Evolutionary conservation across 1,139 yeast species (phyloP).

Genomic region (Suhomyces guaymorum): DNA sequence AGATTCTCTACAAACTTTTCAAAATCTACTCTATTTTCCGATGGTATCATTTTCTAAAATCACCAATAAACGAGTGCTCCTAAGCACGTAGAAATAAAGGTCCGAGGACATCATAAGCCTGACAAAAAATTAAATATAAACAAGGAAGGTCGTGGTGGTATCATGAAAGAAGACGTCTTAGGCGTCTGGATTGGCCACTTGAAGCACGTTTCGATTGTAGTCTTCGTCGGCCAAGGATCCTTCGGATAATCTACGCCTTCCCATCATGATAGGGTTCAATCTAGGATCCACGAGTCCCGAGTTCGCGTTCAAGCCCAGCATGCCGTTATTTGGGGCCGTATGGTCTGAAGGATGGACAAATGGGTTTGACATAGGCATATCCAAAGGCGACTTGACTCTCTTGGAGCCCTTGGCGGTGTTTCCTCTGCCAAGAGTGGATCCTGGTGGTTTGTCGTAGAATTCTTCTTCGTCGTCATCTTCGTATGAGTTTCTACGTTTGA

Average conservation of each 20-base stretch:
- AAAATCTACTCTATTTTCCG: too few relatives aligned
- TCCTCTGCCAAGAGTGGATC: slow-evolving; percentile 26
- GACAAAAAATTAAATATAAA: slow-evolving; percentile 3
- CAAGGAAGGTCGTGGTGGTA: slow-evolving; percentile 4
- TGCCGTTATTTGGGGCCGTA: slow-evolving; percentile 25
- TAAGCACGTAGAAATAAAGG: slow-evolving; percentile 8
- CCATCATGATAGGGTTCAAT: slow-evolving; percentile 67
- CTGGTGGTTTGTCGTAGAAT: slow-evolving; percentile 38
- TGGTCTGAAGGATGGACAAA: slow-evolving; percentile 62
- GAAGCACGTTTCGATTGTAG: slow-evolving; percentile 68
- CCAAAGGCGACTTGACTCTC: slow-evolving; percentile 17
- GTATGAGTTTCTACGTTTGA: slow-evolving; percentile 41
- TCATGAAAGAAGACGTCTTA: slow-evolving; percentile 2
- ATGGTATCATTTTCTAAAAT: too few relatives aligned
- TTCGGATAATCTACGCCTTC: slow-evolving; percentile 70
- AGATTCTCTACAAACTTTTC: too few relatives aligned
- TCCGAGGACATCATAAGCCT: too few relatives aligned
- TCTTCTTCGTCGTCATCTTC: slow-evolving; percentile 51
- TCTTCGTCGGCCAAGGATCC: slow-evolving; percentile 81
- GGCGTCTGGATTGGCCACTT: slow-evolving; percentile 71
- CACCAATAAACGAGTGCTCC: too few relatives aligned
- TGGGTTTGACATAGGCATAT: slow-evolving; percentile 50
- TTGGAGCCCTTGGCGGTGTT: slow-evolving; percentile 32
- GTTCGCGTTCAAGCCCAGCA: slow-evolving; percentile 7
- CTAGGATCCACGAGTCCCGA: slow-evolving; percentile 51